Base-by-base conservation (phyloP, 192 early-diverging fungal genomes). In the Rhizoclosmatium sp. region DNA sequence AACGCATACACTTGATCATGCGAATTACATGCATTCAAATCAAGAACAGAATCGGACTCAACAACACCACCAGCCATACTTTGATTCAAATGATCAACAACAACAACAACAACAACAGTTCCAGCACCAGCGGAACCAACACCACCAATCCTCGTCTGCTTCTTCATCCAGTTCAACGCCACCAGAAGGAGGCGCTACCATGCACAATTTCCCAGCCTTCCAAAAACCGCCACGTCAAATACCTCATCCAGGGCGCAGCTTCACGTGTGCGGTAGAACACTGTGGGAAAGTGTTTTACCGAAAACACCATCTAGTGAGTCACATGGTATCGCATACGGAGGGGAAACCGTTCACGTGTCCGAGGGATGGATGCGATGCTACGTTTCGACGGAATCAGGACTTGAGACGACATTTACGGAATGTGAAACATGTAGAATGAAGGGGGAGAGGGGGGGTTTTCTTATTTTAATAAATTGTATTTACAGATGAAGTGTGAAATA, bases 361-460 rank as follows among this genome's bases (percentile, higher is more conserved):
- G n/a, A 56, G 48, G 19, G 47, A 46, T 16, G 69, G 69, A 5
- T 71, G 69, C 39, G 69, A 71, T 4, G 47, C 69, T 14, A 71
- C 69, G 14, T 71, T 71, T 49, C 47, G 69, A 49, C 69, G 69
- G n/a, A 71, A 71, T 49, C 69, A 71, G 54, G 69, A 56, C 51
- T 62, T 62, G 51, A 41, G 69, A 23, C 69, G 69, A 3, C 69
- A 71, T 42, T 47, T 71, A 7, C 47, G 69, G 16, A 71, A 71
- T 54, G 45, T 71, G 23, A 40, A 49, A 12, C 69, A 71, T 39
- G 19, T 19, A 62, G 9, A 21, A 40, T 21, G 23, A 62, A 62
- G 23, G 60, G 7, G 60, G 60, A 62, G 60, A 54, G 23, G 4
- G 60, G 60, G 21, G 4, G 60, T 62, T 62, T 62, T 4, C 39